Base-by-base conservation (phyloP, 2,329 filamentous ascomycete genomes). In the Pezicula carpinea region DNA sequence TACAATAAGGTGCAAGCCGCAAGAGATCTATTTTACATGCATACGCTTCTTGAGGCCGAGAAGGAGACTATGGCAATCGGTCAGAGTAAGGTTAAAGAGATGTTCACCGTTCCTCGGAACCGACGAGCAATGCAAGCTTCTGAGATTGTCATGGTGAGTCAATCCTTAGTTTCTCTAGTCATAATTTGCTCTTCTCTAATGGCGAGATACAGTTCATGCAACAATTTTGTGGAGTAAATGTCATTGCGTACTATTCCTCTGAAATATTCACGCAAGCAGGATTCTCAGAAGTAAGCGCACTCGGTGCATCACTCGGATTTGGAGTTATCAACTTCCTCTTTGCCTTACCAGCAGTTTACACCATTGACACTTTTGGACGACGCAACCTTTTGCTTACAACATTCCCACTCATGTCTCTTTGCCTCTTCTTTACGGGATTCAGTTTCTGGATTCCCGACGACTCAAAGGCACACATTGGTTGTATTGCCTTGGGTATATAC, bases 351-450 rank as follows among this genome's bases (percentile, higher is more conserved):
- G 80, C 80, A 3, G 66, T 85, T 39, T 82, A 79, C 60, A 84
- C 80, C 5, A 86, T 86, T 52, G 83, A 87, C 58, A 83, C 76
- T 0, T 85, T 82, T 49, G 83, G 83, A 6, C 76, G 83, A 3
- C 73, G 83, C 17, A 81, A 81, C 52, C 68, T 86, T 6, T 71
- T 86, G 1, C 68, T 85, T 4, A 71, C 72, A 1, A 86, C 82
- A 0, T 84, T 86, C 58, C 82, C 82, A 0, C 64, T 85, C 15
- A 85, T 87, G 82, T 68, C 68, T 3, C 55, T 73, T 40, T 69
- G 69, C 35, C 64, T 77, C 26, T 68, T 78, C 52, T 74, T 75
- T 46, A 75, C 74, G 0, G 74, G 75, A 1, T 76, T 76, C 51
- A 71, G 68, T 38, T 77, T 77, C 61, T 74, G 66, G 60, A 76